Conservation (phyloP, 2,329 filamentous ascomycete genomes). For the Diaporthe ilicicola region DNA sequence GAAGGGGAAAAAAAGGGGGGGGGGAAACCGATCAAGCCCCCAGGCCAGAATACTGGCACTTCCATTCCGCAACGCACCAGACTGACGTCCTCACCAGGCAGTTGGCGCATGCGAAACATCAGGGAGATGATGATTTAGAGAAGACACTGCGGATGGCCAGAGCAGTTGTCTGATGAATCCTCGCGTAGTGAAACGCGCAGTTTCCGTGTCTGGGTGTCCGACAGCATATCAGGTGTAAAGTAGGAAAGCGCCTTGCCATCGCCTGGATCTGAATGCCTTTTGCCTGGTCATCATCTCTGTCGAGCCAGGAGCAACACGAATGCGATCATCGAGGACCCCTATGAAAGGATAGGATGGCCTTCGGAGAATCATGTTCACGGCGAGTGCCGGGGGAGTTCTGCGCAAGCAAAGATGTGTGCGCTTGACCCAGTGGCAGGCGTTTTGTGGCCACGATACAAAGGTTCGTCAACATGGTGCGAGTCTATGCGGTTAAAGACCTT, state of each 20-base stretch:
- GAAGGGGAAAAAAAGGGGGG: no score
- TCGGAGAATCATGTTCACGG: neutral
- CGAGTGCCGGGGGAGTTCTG: neutral
- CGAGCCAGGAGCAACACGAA: neutral
- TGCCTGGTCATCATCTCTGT: neutral
- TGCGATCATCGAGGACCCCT: neutral
- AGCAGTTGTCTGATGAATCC: neutral
- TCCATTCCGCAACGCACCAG: neutral
- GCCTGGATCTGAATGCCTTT: no score
- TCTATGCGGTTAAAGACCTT: neutral
- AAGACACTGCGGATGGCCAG: neutral
- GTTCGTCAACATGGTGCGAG: neutral
- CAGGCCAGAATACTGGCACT: neutral
- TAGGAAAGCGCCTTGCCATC: no score
- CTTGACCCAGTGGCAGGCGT: neutral
- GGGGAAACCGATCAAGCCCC: neutral
- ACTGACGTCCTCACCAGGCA: neutral
- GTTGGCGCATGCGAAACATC: neutral
- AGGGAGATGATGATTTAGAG: neutral
- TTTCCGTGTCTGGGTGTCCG: no score
- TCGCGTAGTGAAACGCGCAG: neutral
- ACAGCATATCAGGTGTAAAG: neutral
- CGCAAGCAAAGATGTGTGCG: no score
- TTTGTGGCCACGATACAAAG: neutral
- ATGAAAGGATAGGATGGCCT: neutral